Base-by-base conservation (phyloP, 441 rosid species). In the Hura crepitans region DNA sequence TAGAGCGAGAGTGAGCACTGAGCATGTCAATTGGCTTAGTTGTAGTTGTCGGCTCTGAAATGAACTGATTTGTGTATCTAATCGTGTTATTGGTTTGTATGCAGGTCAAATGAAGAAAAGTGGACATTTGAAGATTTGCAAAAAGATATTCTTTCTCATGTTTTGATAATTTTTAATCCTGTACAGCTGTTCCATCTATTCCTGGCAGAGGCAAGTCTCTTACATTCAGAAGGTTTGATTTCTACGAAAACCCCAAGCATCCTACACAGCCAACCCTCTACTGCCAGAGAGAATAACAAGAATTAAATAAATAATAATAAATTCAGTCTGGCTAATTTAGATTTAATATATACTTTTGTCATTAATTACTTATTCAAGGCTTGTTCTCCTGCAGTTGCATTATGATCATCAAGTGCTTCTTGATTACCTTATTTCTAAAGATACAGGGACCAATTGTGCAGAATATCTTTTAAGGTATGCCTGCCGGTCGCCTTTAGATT, bases 351-450 rank as follows among this genome's bases (percentile, higher is more conserved):
- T 55, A 25, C 14, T 30, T 67, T 65, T 51, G 53, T 67, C 53
- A 61, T 33, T 10, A 54, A 35, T 47, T 33, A 20, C 25, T 66
- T 49, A 30, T 72, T 46, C 71, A 47, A 50, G 74, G 61, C 43
- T 28, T 67, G 42, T 65, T 70, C 7, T 69, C 59, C 11, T 72
- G 59, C 85, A 94, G 98, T 74, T 94, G 80, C 92, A 83, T 75
- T 91, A 87, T 77, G 97, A 90, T 79, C 96, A 94, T 80, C 89
- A 87, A 81, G 92, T 90, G 75, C 90, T 94, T 77, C 96, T 94
- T 65, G 97, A 94, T 85, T 91, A 87, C 84, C 96, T 90, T 70
- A 88, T 90, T 77, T 90, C 96, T 35, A 90, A 86, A 80, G 97
- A 90, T 74, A 78, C 75, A 0, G 93, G 98, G 76, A 80, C 77